phyloP scores from a whole-genome alignment of 116 monocot genomes.

The Zostera marina region DNA sequence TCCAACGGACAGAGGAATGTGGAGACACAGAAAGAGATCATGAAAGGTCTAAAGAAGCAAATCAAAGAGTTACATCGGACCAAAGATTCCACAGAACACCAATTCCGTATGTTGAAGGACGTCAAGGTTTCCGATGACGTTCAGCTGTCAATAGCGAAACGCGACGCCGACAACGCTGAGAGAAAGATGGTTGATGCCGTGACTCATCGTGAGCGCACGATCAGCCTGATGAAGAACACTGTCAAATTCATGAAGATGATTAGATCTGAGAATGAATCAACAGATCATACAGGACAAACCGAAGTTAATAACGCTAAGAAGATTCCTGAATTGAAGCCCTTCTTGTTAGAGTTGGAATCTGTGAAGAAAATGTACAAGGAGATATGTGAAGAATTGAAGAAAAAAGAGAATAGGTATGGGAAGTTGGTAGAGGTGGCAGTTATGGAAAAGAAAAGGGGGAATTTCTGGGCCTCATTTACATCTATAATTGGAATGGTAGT shows the following conservation, averaged over 20 bases:
- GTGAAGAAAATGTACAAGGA: neutral
- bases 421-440: neutral
- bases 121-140: neutral
- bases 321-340: neutral
- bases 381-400: neutral
- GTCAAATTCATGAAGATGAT: neutral
- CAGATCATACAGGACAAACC: neutral
- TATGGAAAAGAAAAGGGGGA: neutral
- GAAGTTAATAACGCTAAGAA: neutral
- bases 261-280: too few species aligned
- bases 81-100: neutral
- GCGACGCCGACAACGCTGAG: neutral
- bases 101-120: neutral
- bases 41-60: neutral
- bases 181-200: neutral
- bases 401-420: neutral
- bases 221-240: neutral
- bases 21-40: neutral
- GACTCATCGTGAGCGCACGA: neutral
- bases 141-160: neutral
- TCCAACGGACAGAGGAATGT: neutral
- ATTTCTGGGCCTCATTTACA: neutral
- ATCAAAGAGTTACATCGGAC: neutral
- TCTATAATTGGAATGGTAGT: neutral
- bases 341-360: slow-evolving; percentile 1